Evolutionary conservation across 2,329 filamentous ascomycete species (phyloP).

Genomic region (Colletotrichum filicis): DNA sequence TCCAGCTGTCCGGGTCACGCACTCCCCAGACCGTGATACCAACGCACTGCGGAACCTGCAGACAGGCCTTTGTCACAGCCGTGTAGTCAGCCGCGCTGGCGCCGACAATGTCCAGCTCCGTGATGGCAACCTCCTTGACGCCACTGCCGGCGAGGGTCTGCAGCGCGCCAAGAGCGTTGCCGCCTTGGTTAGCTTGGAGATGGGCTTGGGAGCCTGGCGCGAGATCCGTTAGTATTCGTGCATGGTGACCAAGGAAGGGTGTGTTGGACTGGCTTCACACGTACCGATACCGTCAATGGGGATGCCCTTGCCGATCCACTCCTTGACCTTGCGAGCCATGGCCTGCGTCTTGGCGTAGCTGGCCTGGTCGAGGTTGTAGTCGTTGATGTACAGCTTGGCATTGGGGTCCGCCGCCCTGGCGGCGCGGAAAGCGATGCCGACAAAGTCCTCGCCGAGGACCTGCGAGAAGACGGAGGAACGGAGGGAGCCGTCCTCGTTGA

Average conservation of each 20-base stretch:
- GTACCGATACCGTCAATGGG: constrained; percentile 72
- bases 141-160: constrained; percentile 61
- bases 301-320: constrained; percentile 70
- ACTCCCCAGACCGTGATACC: constrained; percentile 74
- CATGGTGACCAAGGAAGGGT: not conserved
- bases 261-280: not conserved
- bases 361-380: constrained; percentile 74
- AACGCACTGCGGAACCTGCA: constrained; percentile 68
- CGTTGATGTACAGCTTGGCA: constrained; percentile 81
- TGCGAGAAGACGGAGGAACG: constrained; percentile 72
- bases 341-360: constrained; percentile 66
- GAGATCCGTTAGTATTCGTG: not conserved
- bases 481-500: constrained; percentile 69
- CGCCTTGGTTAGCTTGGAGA: constrained; percentile 57
- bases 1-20: constrained; percentile 62
- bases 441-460: constrained; percentile 76
- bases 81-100: constrained; percentile 67
- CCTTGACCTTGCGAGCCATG: constrained; percentile 69
- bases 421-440: constrained; percentile 76
- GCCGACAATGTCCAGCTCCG: constrained; percentile 74
- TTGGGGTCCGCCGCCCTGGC: constrained; percentile 73
- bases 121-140: constrained; percentile 69
- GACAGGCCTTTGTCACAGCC: constrained; percentile 67
- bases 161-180: constrained; percentile 59
- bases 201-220: constrained; percentile 62